phyloP scores from a whole-genome alignment of 495 filamentous ascomycete genomes.

The Penicillium roqueforti region DNA sequence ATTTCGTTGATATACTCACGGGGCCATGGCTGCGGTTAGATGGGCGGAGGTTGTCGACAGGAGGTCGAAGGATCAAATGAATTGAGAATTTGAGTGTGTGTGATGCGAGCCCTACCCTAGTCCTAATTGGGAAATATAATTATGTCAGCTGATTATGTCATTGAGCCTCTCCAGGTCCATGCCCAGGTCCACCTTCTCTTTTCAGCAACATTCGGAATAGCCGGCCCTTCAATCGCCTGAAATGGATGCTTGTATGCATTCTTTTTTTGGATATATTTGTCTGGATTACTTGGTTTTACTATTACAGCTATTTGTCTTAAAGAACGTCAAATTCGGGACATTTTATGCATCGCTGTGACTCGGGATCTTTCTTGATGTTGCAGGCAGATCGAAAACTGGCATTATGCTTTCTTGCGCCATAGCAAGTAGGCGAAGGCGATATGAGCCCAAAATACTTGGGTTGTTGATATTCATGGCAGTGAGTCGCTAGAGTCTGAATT shows the following conservation, averaged over 20 bases:
- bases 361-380: not conserved
- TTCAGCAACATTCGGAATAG: not conserved
- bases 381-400: not conserved
- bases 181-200: too few relatives aligned
- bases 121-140: not conserved
- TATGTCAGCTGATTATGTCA: not conserved
- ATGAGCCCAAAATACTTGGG: not conserved
- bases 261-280: not conserved
- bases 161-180: not conserved
- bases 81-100: conserved; percentile 5
- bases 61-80: conserved; percentile 4
- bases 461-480: too few relatives aligned
- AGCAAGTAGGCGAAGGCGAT: not conserved
- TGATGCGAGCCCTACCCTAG: conserved; percentile 1
- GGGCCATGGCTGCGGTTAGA: conserved; percentile 48
- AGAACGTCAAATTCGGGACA: not conserved
- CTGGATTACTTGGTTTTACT: not conserved
- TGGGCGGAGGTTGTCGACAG: conserved; percentile 5
- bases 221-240: not conserved
- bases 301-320: not conserved
- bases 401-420: not conserved
- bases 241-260: not conserved
- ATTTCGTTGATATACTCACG: conserved; percentile 37
- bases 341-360: not conserved
- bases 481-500: too few relatives aligned